These are phyloP conservation scores for Talaromyces thailandensis DNA, from an alignment of 495 filamentous ascomycete species.

Conservation along the genomic window DNA sequence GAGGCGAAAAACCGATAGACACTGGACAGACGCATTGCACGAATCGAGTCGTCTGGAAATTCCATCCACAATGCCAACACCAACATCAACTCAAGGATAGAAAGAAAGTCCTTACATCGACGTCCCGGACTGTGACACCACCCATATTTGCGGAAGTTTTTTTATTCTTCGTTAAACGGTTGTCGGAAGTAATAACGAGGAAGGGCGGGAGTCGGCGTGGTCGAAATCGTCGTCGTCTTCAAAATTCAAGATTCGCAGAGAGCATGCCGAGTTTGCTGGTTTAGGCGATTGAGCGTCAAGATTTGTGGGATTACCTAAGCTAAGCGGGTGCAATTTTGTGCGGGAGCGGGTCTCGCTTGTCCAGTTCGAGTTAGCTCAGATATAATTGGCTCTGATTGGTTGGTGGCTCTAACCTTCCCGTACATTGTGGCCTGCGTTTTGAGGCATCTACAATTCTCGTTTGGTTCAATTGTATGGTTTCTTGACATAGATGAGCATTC, in stretches of 20 bases:
- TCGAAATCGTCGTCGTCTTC: constrained; percentile 2
- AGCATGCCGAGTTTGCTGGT: constrained; percentile 1
- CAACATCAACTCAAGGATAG: background rate
- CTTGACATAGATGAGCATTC: background rate
- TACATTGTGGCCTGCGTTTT: background rate
- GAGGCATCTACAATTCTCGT: background rate
- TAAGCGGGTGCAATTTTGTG: constrained; percentile 4
- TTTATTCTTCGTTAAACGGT: constrained; percentile 15
- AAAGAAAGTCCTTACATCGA: constrained; percentile 62
- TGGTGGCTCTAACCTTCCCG: background rate
- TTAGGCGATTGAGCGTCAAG: constrained; percentile 8
- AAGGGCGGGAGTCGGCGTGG: background rate
- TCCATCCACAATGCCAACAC: background rate
- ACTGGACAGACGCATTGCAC: background rate
- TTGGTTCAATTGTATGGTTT: background rate
- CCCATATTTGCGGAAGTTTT: constrained; percentile 62
- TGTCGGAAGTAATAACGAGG: constrained; percentile 9
- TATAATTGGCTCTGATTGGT: background rate
- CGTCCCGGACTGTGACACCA: constrained; percentile 82
- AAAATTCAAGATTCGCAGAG: background rate
- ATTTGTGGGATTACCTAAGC: constrained; percentile 8
- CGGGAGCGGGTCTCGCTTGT: constrained; percentile 10
- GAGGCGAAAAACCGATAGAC: background rate
- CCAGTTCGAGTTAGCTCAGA: background rate
- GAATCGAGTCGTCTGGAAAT: background rate